Base-by-base conservation (phyloP, 2,329 filamentous ascomycete genomes). In the Zarea fungicola region DNA sequence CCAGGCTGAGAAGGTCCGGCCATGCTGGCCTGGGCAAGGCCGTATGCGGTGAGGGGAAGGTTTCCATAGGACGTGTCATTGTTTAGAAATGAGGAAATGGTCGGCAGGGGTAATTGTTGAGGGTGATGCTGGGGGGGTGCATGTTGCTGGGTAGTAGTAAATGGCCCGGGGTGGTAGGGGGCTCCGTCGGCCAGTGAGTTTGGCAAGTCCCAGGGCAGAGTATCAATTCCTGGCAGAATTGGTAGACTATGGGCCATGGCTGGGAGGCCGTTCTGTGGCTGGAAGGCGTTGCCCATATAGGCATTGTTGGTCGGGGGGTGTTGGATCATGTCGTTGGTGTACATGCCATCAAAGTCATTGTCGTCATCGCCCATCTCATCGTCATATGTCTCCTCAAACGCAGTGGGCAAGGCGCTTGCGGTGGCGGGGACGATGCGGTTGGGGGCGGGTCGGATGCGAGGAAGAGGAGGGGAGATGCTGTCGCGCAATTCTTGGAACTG, bases 401-500 rank as follows among this genome's bases (percentile, higher is more conserved):
- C 55, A 6, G 54, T 46, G 19, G 57, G 55, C 14, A 58, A 32
- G 8, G 55, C 51, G 34, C 47, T 56, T 9, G 57, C 53, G 19
- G 58, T 52, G 22, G 48, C 54, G 6, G 34, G 32, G 5, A 40
- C 31, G 14, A 42, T 28, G 28, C 42, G 35, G 28, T 26, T 41
- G 29, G 49, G 13, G 18, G 42, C 31, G 16, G 29, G 41, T 28
- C 34, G 43, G 45, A 53, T 11, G 34, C 50, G 40, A 25, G 53
- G 50, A 44, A 53, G 45, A 45, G 34, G 50, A 36, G 47, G 52
- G 19, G 57, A 40, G 49, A 62, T 51, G 19, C 54, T 60, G 6
- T 72, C 66, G 25, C 71, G 69, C 7, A 72, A 57, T 4, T 70
- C 67, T 34, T 73, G 69, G 47, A 78, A 81, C 28, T 70, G 66